These are phyloP conservation scores for Lachnellula subtilissima DNA, from an alignment of 2,329 filamentous ascomycete species.

Conservation along the genomic window DNA sequence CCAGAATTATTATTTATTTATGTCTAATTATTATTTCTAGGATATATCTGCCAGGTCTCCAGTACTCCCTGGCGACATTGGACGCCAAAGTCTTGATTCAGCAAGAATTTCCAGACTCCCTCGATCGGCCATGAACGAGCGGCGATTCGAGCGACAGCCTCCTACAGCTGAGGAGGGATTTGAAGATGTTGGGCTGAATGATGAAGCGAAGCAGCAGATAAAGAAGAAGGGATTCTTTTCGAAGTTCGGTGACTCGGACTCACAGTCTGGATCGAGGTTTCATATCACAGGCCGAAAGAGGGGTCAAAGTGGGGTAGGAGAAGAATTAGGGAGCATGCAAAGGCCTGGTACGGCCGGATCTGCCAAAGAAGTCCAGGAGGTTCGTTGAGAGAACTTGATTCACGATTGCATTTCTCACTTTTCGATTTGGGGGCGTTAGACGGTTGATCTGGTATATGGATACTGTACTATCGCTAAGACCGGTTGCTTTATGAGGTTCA, in stretches of 20 bases:
- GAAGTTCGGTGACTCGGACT: slow-evolving; percentile 60
- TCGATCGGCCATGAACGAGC: slow-evolving; percentile 54
- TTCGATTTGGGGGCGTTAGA: slow-evolving; percentile 2
- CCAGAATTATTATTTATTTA: neutral
- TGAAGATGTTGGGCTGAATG: slow-evolving; percentile 83
- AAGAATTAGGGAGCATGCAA: slow-evolving; percentile 63
- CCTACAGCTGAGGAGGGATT: slow-evolving; percentile 76
- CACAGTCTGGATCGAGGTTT: slow-evolving; percentile 51
- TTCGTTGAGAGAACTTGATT: slow-evolving; percentile 27
- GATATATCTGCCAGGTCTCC: slow-evolving; percentile 88
- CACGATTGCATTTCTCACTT: neutral
- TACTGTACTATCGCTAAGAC: slow-evolving; percentile 8
- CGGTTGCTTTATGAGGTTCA: neutral
- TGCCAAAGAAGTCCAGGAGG: slow-evolving; percentile 19
- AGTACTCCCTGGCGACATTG: slow-evolving; percentile 55
- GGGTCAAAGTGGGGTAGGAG: slow-evolving; percentile 63
- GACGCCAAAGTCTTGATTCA: slow-evolving; percentile 78
- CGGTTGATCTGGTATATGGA: slow-evolving; percentile 1
- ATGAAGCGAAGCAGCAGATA: slow-evolving; percentile 51
- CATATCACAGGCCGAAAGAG: slow-evolving; percentile 68
- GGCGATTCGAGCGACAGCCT: slow-evolving; percentile 53
- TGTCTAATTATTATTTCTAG: slow-evolving; percentile 42
- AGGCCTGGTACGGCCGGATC: slow-evolving; percentile 18
- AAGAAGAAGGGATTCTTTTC: slow-evolving; percentile 78
- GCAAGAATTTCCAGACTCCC: slow-evolving; percentile 58